A percentile compares a stretch with the other conserved stretches of the same genome.
Evolutionary conservation across 805 yeast genomes (phyloP).

Genomic region (Ogataea trehaloabstinens): DNA sequence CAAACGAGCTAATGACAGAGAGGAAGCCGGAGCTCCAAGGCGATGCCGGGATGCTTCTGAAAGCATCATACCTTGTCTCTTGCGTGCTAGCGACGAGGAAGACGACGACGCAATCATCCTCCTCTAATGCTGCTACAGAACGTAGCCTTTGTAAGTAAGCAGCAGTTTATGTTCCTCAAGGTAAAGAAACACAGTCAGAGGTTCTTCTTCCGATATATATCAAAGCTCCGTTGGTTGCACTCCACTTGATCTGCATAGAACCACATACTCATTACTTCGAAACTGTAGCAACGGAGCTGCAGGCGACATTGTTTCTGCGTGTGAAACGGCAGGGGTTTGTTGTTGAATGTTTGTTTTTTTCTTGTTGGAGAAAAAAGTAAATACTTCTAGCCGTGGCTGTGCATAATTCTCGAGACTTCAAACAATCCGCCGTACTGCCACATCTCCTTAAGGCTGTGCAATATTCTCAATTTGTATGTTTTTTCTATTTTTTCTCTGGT

Average conservation of each 20-base stretch:
- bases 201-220: too few species aligned
- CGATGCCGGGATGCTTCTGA: conserved; percentile 9
- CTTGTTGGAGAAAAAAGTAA: conserved; percentile 12
- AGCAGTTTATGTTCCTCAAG: too few species aligned
- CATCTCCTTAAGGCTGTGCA: too few species aligned
- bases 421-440: too few species aligned
- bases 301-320: background rate
- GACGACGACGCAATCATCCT: background rate
- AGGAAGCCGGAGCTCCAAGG: conserved; percentile 12
- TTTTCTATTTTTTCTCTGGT: background rate
- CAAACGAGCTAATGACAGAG: conserved; percentile 16
- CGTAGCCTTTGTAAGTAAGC: too few species aligned
- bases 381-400: conserved; percentile 4
- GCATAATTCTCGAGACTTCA: background rate
- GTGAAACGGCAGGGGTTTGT: background rate
- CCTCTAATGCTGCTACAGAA: too few species aligned
- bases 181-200: too few species aligned
- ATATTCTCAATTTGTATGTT: too few species aligned
- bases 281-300: too few species aligned
- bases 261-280: too few species aligned
- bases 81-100: conserved; percentile 13
- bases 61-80: conserved; percentile 21
- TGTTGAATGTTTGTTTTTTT: conserved; percentile 8
- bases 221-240: too few species aligned
- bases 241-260: too few species aligned